phyloP scores from a whole-genome alignment of 768 basidiomycete genomes.

The Leccinum fibrillosum region DNA sequence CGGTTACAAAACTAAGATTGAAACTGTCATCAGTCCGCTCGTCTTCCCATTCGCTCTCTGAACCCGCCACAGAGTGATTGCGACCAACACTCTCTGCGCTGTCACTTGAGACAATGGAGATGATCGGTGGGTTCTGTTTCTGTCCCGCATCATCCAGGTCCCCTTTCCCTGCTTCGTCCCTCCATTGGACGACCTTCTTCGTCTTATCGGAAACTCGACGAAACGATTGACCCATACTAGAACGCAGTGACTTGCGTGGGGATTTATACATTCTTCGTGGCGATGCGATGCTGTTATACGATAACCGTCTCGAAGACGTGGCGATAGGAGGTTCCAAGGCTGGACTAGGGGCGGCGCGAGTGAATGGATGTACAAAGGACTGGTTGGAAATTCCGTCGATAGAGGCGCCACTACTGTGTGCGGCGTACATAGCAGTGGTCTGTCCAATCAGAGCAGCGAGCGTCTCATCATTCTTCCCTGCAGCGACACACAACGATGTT shows the following conservation, averaged over 20 bases:
- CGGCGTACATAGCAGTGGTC: conserved; percentile 57
- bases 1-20: conserved; percentile 48
- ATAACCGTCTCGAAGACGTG: conserved; percentile 41
- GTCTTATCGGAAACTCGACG: conserved; percentile 63
- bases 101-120: conserved; percentile 36
- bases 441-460: conserved; percentile 68
- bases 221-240: conserved; percentile 59
- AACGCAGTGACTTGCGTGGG: conserved; percentile 72
- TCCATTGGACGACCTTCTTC: conserved; percentile 83
- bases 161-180: conserved; percentile 82
- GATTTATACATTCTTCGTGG: conserved; percentile 54
- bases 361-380: conserved; percentile 38
- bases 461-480: conserved; percentile 65
- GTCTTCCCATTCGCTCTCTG: conserved; percentile 90
- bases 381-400: conserved; percentile 54
- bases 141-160: conserved; percentile 62
- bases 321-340: conserved; percentile 40
- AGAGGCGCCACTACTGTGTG: conserved; percentile 32
- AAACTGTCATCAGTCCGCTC: conserved; percentile 81
- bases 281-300: conserved; percentile 39
- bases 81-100: conserved; percentile 31
- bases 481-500: conserved; percentile 48
- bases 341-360: conserved; percentile 47
- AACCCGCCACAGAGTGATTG: conserved; percentile 50
- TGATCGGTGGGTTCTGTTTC: conserved; percentile 20